phyloP scores from a whole-genome alignment of 148 eudicot species.

The Hydrangea macrophylla region DNA sequence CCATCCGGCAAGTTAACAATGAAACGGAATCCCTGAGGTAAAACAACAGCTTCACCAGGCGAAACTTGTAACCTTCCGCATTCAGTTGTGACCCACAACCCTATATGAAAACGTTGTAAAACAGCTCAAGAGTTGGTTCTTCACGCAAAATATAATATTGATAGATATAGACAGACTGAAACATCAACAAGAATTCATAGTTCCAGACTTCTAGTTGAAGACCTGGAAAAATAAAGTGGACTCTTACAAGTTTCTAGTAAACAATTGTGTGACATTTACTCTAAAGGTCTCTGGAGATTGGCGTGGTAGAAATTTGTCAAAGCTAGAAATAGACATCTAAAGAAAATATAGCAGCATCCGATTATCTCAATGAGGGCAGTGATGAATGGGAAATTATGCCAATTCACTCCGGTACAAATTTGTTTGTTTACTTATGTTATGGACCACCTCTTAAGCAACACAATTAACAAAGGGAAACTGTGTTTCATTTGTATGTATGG shows the following conservation, averaged over 20 bases:
- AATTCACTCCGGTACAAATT: neutral
- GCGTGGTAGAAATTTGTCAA: neutral
- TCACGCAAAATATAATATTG: too few relatives aligned
- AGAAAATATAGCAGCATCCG: neutral
- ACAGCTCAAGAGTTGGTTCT: neutral
- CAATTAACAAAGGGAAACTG: neutral
- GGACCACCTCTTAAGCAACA: neutral
- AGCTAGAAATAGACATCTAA: neutral
- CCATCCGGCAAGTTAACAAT: slow-evolving; percentile 79
- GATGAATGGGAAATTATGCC: neutral
- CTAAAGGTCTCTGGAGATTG: too few relatives aligned
- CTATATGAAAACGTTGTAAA: slow-evolving; percentile 29
- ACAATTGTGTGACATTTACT: too few relatives aligned
- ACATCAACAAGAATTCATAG: neutral
- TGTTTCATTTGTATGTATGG: neutral
- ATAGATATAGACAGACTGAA: neutral
- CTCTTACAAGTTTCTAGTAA: too few relatives aligned
- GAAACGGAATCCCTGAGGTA: slow-evolving; percentile 94
- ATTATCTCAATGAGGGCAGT: neutral
- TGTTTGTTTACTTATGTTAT: neutral
- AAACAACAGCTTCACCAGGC: slow-evolving; percentile 84
- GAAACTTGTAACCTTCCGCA: slow-evolving; percentile 83
- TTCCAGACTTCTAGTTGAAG: neutral
- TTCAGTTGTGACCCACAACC: slow-evolving; percentile 85
- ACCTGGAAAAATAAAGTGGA: neutral